phyloP scores from a whole-genome alignment of 257 asterid genomes.

The Marsdenia floribunda region DNA sequence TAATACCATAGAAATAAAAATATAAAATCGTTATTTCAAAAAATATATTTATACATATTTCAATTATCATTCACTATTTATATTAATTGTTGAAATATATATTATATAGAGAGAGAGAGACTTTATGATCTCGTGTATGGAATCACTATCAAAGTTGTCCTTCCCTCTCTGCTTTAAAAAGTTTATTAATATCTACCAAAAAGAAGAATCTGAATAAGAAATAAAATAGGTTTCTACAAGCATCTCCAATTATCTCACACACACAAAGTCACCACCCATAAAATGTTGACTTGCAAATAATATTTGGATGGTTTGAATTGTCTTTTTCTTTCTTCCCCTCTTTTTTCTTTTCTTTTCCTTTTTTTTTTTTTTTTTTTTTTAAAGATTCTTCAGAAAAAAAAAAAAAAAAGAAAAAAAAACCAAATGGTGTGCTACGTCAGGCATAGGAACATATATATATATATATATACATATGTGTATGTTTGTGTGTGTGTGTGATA shows the following conservation, averaged over 20 bases:
- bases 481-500: too few species aligned
- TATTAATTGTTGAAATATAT: too few species aligned
- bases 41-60: too few species aligned
- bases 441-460: neutral
- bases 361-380: too few species aligned
- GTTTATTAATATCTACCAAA: neutral
- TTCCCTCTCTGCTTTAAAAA: neutral
- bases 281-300: constrained; percentile 15
- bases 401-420: neutral
- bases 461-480: too few species aligned
- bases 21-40: too few species aligned
- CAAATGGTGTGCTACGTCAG: neutral
- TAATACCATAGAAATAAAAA: too few species aligned
- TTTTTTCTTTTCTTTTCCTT: neutral
- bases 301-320: neutral
- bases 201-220: neutral
- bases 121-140: neutral
- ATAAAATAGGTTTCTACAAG: neutral
- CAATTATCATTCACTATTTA: too few species aligned
- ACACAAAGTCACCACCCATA: neutral
- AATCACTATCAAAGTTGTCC: neutral
- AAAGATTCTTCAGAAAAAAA: neutral
- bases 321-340: neutral
- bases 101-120: neutral
- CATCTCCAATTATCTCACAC: neutral